Percentiles rank a stretch among this genome's conserved stretches.
Evolutionary conservation across 768 basidiomycete genomes (phyloP).

Genomic region (Leucogyrophana mollusca): DNA sequence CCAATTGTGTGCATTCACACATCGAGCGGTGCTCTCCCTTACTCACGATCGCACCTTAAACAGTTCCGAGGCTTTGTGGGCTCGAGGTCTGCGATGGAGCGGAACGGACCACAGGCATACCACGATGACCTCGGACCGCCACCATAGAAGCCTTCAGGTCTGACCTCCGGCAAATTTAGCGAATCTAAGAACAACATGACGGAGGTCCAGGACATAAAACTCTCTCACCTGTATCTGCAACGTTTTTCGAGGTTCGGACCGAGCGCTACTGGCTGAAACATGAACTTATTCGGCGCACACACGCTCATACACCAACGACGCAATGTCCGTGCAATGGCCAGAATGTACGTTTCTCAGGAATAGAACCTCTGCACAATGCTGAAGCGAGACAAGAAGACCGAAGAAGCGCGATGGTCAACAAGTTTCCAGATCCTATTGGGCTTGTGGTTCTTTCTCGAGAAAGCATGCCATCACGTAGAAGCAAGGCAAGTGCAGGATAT

Average conservation of each 20-base stretch:
- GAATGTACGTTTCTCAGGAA: too few species aligned
- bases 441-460: not conserved
- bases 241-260: not conserved
- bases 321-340: too few species aligned
- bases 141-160: not conserved
- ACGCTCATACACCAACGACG: slow-evolving; percentile 3
- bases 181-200: slow-evolving; percentile 1
- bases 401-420: too few species aligned
- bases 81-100: not conserved
- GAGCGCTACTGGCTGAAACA: not conserved
- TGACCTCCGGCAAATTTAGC: slow-evolving; percentile 3
- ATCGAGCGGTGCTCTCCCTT: slow-evolving; percentile 2
- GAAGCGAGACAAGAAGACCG: too few species aligned
- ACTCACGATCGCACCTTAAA: slow-evolving; percentile 2
- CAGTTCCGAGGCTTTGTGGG: not conserved
- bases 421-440: too few species aligned
- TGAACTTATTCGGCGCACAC: not conserved
- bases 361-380: too few species aligned
- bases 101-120: not conserved
- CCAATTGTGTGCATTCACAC: slow-evolving; percentile 11
- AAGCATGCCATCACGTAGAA: not conserved
- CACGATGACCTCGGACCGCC: slow-evolving; percentile 2
- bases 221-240: slow-evolving; percentile 9
- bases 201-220: too few species aligned
- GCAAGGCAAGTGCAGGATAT: not conserved